A percentile compares a stretch with the other conserved stretches of the same genome.
These are phyloP conservation scores for Ceratobasidium sp. DNA, from an alignment of 1,284 basidiomycete genomes.

Conservation along the genomic window DNA sequence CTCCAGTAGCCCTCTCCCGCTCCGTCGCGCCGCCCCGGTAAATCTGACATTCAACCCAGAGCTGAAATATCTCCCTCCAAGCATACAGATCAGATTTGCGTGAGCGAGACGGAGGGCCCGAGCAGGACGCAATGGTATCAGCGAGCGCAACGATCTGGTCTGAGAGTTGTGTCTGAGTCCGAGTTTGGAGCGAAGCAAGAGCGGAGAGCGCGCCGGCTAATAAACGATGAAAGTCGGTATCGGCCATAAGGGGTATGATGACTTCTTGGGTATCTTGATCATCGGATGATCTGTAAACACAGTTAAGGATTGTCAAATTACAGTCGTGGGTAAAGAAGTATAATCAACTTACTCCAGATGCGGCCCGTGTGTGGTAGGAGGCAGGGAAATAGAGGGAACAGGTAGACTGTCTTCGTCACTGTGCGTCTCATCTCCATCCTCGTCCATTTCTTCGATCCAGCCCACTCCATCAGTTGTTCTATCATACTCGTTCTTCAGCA, in stretches of 20 bases:
- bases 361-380: neutral
- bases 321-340: neutral
- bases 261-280: constrained; percentile 65
- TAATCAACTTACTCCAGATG: neutral
- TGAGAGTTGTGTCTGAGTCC: constrained; percentile 76
- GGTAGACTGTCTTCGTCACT: neutral
- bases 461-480: neutral
- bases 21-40: constrained; percentile 85
- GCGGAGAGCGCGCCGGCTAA: constrained; percentile 80
- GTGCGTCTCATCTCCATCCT: constrained; percentile 2
- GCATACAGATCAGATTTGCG: constrained; percentile 83
- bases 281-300: constrained; percentile 25
- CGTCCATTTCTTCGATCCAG: constrained; percentile 5
- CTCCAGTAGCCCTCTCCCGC: constrained; percentile 69
- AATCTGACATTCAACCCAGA: constrained; percentile 90
- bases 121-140: constrained; percentile 69
- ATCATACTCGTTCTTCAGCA: constrained; percentile 27
- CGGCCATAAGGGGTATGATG: constrained; percentile 85
- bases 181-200: constrained; percentile 75
- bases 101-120: constrained; percentile 68
- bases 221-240: constrained; percentile 86
- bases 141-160: constrained; percentile 74
- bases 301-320: neutral
- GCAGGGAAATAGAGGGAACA: neutral
- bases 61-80: constrained; percentile 92